Evolutionary conservation across 176 grass and related monocot species (phyloP), one percentile per base, ranked within the genome.

Genomic region (Miscanthus lutarioriparius): DNA sequence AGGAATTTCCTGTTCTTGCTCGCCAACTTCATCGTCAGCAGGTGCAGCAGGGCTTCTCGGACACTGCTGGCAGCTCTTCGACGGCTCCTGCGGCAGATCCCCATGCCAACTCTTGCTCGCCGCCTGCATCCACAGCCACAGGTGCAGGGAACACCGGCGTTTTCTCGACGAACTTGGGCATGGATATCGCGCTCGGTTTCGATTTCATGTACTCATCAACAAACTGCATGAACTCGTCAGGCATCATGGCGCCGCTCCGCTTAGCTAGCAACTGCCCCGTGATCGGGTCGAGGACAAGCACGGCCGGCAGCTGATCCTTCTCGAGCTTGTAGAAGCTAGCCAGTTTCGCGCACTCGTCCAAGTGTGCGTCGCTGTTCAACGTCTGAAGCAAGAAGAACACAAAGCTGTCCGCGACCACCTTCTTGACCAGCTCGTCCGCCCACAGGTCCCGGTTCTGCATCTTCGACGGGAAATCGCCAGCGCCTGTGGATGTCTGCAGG

Each of bases 221-320:
- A 43, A 30, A 59, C 2, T 38, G 2, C 12, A 81, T 6, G 51
- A 85, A 89, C 4, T 62, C 49, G 2, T 85, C 62, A 26, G 87
- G 82, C 8, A 30, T 23, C 48, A 89, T 69, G 40, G 65, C 3
- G 63, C 71, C 77, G 82, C 71, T 68, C 70, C 39, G 36, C 70
- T 25, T 76, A 23, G 23, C 70, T 6, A 76, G 48, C 77, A 63
- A 4, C 77, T 85, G 70, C 13, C 82, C 87, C 62, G 87, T 89
- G 87, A 89, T 51, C 0, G 87, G 87, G 71, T 89, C 87, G 3
- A 85, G 8, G 51, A 89, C 40, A 10, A 89, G 82, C 71, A 89
- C 40, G 49, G 77, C 63, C 0, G 87, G 70, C 12, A 81, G 82
- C 70, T 89, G 20, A 0, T 81, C 30, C 0, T 53, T 54, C 0